Evolutionary conservation across 2,329 filamentous ascomycete species (phyloP), one percentile per base, ranked within the genome.

Genomic region (Alternaria solani): DNA sequence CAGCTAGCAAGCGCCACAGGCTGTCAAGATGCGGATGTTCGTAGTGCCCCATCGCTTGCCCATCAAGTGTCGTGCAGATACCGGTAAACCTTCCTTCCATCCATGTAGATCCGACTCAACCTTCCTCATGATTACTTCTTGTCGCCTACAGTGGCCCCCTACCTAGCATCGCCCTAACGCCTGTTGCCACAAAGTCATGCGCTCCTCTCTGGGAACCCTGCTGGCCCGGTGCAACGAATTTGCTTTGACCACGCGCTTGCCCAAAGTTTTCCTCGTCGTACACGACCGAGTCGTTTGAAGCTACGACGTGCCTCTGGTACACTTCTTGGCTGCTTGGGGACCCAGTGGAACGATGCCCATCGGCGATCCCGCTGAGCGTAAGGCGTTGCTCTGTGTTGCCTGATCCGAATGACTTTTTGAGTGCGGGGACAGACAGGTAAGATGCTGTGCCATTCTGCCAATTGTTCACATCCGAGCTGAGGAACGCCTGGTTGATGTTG

Each of bases 311-410:
- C 20, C 89, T 81, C 57, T 76, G 79, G 74, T 90, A 92, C 43
- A 90, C 77, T 72, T 84, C 78, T 14, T 65, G 39, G 36, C 51
- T 51, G 49, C 53, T 51, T 7, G 62, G 57, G 20, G 57, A 47
- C 36, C 55, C 57, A 23, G 20, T 23, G 16, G 61, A 59, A 23
- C 58, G 38, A 20, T 64, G 64, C 4, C 62, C 66, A 5, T 66
- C 65, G 34, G 9, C 65, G 28, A 85, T 70, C 6, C 84, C 83
- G n/a, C 79, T 79, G 62, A 91, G 87, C 7, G 67, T 74, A 36
- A 90, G 85, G 2, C 80, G 76, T 75, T 91, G 88, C 57, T 81
- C 81, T 7, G 86, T 88, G 25, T 77, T 82, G 7, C 88, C 88
- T 52, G 78, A 85, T 16, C 85, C 85, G 16, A 78, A 83, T 49